Evolutionary conservation across 495 filamentous ascomycete genomes (phyloP), one percentile per base, ranked within the genome.

Genomic region (Penicillium maclennaniae): DNA sequence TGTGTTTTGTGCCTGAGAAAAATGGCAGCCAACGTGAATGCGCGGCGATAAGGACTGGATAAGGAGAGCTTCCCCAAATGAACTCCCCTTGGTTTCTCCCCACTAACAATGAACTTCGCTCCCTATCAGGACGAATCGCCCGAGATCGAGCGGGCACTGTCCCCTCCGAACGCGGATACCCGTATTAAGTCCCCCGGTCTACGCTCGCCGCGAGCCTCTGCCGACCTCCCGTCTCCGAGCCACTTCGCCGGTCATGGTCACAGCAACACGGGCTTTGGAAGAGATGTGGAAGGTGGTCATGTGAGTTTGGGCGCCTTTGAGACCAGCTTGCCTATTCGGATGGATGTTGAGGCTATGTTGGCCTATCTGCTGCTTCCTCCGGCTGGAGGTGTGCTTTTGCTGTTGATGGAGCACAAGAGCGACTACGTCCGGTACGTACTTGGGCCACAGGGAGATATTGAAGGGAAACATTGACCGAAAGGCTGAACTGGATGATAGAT

Each of bases 61-160:
- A 52, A 52, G 49, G 49, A 52, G 49, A 41, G 44, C 43, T 34
- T 34, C 47, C 43, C 36, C 52, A 27, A 46, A 28, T 28, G 27
- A 25, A 45, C 16, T 21, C 26, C 23, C 16, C 37, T 38, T 39
- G 39, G 46, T 42, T 39, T 19, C 47, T 50, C 46, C 43, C 39
- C 26, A 38, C 20, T 39, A 43, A 26, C 20, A 28, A 95, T 95
- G 88, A 89, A 96, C 71, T 97, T 97, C 71, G 92, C 92, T 25
- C 92, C 92, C 27, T 97, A 97, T 72, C 92, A 97, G 78, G 82
- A 91, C 71, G 85, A 85, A 52, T 85, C 87, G 12, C 91, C 91
- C 20, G 89, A 92, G 76, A 76, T 81, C 60, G 80, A 80, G 62
- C 81, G 88, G 58, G 83, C 83, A 41, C 81, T 86, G 69, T 92